phyloP scores from a whole-genome alignment of 2,329 filamentous ascomycete species.

The Pochonia chlamydosporia region DNA sequence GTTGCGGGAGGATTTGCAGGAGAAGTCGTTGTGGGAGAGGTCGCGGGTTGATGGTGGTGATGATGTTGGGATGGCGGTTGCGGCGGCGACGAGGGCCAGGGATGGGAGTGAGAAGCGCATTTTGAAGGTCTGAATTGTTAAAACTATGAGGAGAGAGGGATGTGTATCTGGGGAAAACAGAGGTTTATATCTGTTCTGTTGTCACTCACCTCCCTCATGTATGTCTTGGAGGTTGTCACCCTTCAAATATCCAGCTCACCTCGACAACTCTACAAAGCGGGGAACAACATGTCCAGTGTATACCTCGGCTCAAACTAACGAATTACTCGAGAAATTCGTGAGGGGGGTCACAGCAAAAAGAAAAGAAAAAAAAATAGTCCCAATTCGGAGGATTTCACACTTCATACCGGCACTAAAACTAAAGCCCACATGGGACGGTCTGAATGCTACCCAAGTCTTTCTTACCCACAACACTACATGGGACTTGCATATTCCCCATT shows the following conservation, averaged over 20 bases:
- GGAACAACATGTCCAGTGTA: neutral
- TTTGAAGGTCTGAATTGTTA: too few species aligned
- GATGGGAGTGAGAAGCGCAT: neutral
- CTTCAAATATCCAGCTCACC: too few species aligned
- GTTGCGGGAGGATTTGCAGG: slow-evolving; percentile 13
- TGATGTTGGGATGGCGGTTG: neutral
- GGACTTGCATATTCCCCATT: too few species aligned
- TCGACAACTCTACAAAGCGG: neutral
- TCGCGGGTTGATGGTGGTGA: neutral
- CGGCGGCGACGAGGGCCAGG: neutral
- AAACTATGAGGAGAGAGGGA: too few species aligned
- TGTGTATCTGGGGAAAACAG: too few species aligned
- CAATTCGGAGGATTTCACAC: neutral
- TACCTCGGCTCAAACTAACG: neutral
- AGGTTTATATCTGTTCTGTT: too few species aligned
- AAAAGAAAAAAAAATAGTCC: neutral
- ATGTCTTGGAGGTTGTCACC: too few species aligned
- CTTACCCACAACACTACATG: too few species aligned
- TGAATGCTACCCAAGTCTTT: too few species aligned
- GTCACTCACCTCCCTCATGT: too few species aligned
- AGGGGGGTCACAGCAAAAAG: neutral
- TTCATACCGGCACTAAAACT: too few species aligned
- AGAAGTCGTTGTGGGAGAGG: slow-evolving; percentile 10
- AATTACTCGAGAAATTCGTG: neutral
- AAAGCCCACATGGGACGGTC: too few species aligned